phyloP scores from a whole-genome alignment of 495 filamentous ascomycete species.

The Penicillium robsamsonii region DNA sequence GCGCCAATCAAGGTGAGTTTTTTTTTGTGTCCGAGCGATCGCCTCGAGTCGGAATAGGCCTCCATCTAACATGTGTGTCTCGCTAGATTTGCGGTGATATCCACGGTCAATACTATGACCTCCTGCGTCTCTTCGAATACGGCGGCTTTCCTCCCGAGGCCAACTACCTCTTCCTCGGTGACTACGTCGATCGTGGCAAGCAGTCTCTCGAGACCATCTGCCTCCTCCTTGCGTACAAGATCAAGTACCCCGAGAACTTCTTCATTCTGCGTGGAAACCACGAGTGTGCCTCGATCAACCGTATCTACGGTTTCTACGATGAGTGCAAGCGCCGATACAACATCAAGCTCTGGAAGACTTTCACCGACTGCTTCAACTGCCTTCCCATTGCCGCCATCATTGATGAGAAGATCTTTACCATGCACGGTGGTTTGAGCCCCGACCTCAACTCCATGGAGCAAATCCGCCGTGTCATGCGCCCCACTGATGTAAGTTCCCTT shows the following conservation, averaged over 20 bases:
- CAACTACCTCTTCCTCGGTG: slow-evolving; percentile 98
- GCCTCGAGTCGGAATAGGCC: neutral
- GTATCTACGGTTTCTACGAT: slow-evolving; percentile 99
- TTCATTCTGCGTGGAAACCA: slow-evolving; percentile 98
- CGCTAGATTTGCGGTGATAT: slow-evolving; percentile 96
- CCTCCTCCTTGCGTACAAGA: slow-evolving; percentile 97
- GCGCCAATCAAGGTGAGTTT: slow-evolving; percentile 92
- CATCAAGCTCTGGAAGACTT: slow-evolving; percentile 99
- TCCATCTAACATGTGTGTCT: slow-evolving; percentile 13
- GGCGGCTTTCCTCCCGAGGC: slow-evolving; percentile 98
- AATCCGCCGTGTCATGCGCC: slow-evolving; percentile 97
- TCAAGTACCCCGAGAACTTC: slow-evolving; percentile 99
- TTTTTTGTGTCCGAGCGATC: slow-evolving; percentile 10
- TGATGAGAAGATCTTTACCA: slow-evolving; percentile 99
- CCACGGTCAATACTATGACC: slow-evolving; percentile 98
- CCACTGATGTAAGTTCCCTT: slow-evolving; percentile 80
- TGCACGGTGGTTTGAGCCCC: slow-evolving; percentile 97
- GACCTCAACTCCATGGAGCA: slow-evolving; percentile 99
- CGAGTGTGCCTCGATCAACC: slow-evolving; percentile 99
- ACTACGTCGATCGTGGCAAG: slow-evolving; percentile 99
- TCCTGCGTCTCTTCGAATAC: slow-evolving; percentile 96
- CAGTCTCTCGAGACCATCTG: slow-evolving; percentile 99
- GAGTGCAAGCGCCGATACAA: slow-evolving; percentile 99
- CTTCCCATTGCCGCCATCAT: slow-evolving; percentile 99
- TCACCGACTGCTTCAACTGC: slow-evolving; percentile 99